A percentile compares a stretch with the other conserved stretches of the same genome.
Conservation (phyloP, 345 rosid species). For the Durio zibethinus region DNA sequence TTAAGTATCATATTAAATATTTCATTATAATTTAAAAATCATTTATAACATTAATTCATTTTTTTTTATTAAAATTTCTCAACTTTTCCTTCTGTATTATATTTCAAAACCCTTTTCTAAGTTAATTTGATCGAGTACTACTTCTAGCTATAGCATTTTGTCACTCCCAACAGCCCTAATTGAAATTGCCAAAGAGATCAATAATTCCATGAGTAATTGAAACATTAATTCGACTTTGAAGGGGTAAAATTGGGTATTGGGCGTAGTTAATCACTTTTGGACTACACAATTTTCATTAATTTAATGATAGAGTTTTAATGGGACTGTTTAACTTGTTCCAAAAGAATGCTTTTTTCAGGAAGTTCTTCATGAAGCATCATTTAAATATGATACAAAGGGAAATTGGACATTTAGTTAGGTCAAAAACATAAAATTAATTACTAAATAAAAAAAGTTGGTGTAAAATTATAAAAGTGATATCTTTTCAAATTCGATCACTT, state of each 20-base stretch:
- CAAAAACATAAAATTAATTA: background rate
- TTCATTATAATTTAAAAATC: no score
- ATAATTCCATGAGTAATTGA: background rate
- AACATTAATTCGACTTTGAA: background rate
- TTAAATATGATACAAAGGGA: background rate
- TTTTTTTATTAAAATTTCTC: background rate
- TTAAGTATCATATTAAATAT: no score
- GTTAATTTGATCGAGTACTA: background rate
- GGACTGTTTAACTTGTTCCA: background rate
- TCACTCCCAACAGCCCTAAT: background rate
- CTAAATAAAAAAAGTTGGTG: background rate
- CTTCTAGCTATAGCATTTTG: background rate
- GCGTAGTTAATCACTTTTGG: background rate
- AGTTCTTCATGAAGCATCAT: background rate
- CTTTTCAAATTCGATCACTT: no score
- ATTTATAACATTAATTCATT: no score
- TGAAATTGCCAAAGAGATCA: background rate
- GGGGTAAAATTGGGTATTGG: background rate
- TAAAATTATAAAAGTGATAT: no score
- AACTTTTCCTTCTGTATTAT: background rate
- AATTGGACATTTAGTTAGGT: background rate
- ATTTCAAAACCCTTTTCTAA: background rate
- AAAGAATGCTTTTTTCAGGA: background rate
- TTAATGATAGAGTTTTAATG: background rate
- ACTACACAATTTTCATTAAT: background rate